A percentile compares a stretch with the other conserved stretches of the same genome.
Conservation (phyloP, 176 grass and related monocot species). For the Aechmea fasciata region DNA sequence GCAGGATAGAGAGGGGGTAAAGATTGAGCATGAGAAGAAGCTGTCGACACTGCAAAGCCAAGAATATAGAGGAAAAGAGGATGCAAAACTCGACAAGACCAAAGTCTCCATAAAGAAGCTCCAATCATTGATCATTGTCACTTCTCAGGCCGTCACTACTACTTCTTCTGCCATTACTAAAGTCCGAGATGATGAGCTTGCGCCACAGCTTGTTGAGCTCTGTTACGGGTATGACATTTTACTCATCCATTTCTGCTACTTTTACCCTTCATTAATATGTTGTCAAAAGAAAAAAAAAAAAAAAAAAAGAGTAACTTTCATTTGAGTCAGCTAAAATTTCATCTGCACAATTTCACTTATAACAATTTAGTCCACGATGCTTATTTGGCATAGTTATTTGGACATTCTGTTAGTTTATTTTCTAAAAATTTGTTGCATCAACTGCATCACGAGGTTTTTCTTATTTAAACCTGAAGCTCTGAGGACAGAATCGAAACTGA, state of each 20-base stretch:
- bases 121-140: slow-evolving; percentile 84
- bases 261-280: not conserved
- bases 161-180: slow-evolving; percentile 84
- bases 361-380: not conserved
- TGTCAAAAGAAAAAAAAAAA: too few relatives aligned
- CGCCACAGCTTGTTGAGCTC: slow-evolving; percentile 91
- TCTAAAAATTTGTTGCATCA: too few relatives aligned
- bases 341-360: too few relatives aligned
- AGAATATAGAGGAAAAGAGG: slow-evolving; percentile 74
- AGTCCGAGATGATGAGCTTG: slow-evolving; percentile 92
- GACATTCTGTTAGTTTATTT: too few relatives aligned
- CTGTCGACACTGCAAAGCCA: slow-evolving; percentile 81
- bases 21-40: slow-evolving; percentile 95
- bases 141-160: slow-evolving; percentile 83
- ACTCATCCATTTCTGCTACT: not conserved
- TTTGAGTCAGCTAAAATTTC: too few relatives aligned
- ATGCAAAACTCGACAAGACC: slow-evolving; percentile 88
- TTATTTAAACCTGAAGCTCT: not conserved
- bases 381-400: too few relatives aligned
- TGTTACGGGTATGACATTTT: slow-evolving; percentile 63
- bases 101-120: slow-evolving; percentile 94
- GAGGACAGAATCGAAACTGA: not conserved
- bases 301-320: too few relatives aligned
- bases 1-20: slow-evolving; percentile 83
- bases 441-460: too few relatives aligned